Evolutionary conservation across 306 rosid genomes (phyloP), one percentile per base, ranked within the genome.

Genomic region (Trichosanthes truncata): DNA sequence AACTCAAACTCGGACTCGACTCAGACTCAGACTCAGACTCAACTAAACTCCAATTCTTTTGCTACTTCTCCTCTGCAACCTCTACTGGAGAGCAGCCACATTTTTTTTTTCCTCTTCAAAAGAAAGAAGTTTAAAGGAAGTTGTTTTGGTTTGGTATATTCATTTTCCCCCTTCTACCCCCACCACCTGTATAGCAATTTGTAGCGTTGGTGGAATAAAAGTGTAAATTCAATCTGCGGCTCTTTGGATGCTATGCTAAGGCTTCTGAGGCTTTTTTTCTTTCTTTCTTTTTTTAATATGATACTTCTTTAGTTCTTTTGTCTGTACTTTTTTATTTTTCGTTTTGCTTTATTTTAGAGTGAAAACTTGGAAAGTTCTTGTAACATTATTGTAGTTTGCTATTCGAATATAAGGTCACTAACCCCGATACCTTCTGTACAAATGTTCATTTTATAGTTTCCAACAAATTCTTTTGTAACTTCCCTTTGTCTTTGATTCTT

Each of bases 131-230:
- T 72, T 6, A 45, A 46, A 73, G 41, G 40, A 36, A 26, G 25
- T 17, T 48, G 57, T 48, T 46, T 46, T 17, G 56, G 21, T 51
- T 3, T 25, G 25, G n/a, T 11, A 73, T 29, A 48, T 15, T 73
- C 38, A 23, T 4, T 68, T n/a, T 10, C 10, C 74, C 51, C 17
- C 21, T 11, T 68, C 20, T 68, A n/a, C 56, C 20, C 77, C 60
- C 73, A 66, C 60, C 78, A 74, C 51, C 31, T 74, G 78, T 74
- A 74, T 51, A 74, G 78, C 78, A 74, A 74, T 74, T 52, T 8
- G 43, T 51, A 26, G 25, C 51, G 29, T 67, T 20, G 62, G 38
- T 18, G 61, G 61, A 26, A 74, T 74, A 74, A 74, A 74, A 74
- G 46, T 74, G 78, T 74, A 74, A 49, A 74, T 74, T 48, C 45